Conservation (phyloP, 2,329 filamentous ascomycete species). For the Scleromitrula shiraiana region DNA sequence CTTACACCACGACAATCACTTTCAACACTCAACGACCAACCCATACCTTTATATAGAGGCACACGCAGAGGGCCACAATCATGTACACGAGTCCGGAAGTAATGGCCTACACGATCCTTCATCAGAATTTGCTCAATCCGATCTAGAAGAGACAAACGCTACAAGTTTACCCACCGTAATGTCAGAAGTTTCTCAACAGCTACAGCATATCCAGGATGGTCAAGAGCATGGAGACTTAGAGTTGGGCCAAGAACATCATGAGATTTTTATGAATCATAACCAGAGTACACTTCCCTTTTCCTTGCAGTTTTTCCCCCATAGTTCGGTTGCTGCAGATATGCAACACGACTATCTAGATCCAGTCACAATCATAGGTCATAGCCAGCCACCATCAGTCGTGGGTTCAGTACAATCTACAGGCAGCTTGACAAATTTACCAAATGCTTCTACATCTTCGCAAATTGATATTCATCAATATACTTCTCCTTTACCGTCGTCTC, state of each 20-base stretch:
- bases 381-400: not conserved
- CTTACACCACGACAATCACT: not conserved
- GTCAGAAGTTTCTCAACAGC: conserved; percentile 25
- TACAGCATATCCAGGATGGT: conserved; percentile 27
- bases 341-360: conserved; percentile 11
- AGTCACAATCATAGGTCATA: conserved; percentile 8
- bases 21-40: not conserved
- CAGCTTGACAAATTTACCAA: not conserved
- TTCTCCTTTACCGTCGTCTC: conserved; percentile 11
- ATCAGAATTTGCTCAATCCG: too few relatives aligned
- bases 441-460: conserved; percentile 3
- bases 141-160: not conserved
- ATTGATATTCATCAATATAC: not conserved
- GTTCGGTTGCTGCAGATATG: not conserved
- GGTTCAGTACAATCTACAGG: not conserved
- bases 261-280: conserved; percentile 15
- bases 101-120: too few relatives aligned
- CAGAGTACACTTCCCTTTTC: conserved; percentile 27
- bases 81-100: too few relatives aligned
- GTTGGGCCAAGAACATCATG: conserved; percentile 14
- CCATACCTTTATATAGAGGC: too few relatives aligned
- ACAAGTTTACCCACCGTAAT: conserved; percentile 22
- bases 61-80: too few relatives aligned
- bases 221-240: conserved; percentile 22
- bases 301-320: not conserved